These are phyloP conservation scores for Ramularia endophylla DNA, from an alignment of 2,329 filamentous ascomycete species.

Conservation along the genomic window DNA sequence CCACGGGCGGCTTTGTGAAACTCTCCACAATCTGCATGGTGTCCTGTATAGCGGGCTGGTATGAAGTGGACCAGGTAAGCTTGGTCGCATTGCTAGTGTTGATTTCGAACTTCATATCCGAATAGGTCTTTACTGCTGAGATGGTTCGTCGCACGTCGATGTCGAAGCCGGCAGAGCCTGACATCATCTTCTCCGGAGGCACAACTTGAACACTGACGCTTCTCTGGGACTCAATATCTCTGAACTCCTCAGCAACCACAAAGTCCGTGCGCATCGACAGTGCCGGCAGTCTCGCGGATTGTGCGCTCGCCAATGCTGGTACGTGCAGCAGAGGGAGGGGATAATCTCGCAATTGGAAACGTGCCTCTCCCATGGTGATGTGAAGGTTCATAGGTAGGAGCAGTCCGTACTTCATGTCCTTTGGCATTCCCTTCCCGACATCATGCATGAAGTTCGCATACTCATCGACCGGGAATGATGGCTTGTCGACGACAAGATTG, in stretches of 20 bases:
- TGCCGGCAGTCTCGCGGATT: slow-evolving; percentile 73
- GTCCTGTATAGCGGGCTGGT: slow-evolving; percentile 95
- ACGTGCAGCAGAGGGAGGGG: slow-evolving; percentile 89
- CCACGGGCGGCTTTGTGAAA: slow-evolving; percentile 92
- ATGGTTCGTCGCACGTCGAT: slow-evolving; percentile 88
- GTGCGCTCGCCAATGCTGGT: slow-evolving; percentile 70
- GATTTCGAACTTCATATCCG: slow-evolving; percentile 84
- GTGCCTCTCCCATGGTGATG: slow-evolving; percentile 83
- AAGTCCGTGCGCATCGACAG: slow-evolving; percentile 85
- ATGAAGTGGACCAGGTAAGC: slow-evolving; percentile 96
- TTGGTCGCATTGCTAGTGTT: slow-evolving; percentile 88
- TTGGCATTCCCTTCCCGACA: slow-evolving; percentile 95
- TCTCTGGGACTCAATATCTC: slow-evolving; percentile 71
- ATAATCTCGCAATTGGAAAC: slow-evolving; percentile 84
- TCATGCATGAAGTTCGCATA: slow-evolving; percentile 78
- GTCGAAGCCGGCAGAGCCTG: slow-evolving; percentile 63
- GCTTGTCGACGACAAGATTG: slow-evolving; percentile 81
- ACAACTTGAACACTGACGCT: slow-evolving; percentile 79
- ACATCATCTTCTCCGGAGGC: slow-evolving; percentile 55
- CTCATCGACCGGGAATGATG: slow-evolving; percentile 77
- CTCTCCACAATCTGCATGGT: slow-evolving; percentile 99
- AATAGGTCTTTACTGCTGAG: slow-evolving; percentile 93
- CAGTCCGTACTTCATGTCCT: slow-evolving; percentile 82
- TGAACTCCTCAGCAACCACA: slow-evolving; percentile 90
- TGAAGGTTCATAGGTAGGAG: slow-evolving; percentile 85